Base-by-base conservation (phyloP, 1,139 yeast genomes). In the Meyerozyma carpophila region DNA sequence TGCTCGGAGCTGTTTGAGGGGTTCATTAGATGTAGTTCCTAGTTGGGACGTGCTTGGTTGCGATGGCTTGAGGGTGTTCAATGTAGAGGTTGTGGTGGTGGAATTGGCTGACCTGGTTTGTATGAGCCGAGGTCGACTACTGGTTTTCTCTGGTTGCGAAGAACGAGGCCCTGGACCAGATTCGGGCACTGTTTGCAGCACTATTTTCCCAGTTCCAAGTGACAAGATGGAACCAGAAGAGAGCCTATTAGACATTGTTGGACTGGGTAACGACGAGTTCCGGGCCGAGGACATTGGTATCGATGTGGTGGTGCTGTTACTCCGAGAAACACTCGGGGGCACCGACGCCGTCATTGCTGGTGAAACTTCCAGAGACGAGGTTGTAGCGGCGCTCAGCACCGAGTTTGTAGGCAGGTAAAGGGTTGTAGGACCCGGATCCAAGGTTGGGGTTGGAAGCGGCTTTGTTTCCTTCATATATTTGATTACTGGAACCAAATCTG, bases 1-100 rank as follows among this genome's bases (percentile, higher is more conserved):
- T 1, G 96, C 96, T 42, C 95, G 70, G 49, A 91, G 68, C 53
- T 89, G 95, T 55, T 89, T 88, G 54, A 90, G 73, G 0, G 96
- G 95, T 55, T 91, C 96, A 39, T 53, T 64, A 5, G 46, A 43
- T 14, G 40, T 25, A 34, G 24, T 41, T 36, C 8, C 41, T 26
- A 42, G 37, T 25, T 37, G 36, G 10, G 43, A 37, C 10, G 43
- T 26, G 10, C 39, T 16, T 8, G 43, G 21, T 27, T 26, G 40
- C 25, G 20, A 27, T 16, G 27, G 41, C 21, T 21, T 24, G 27
- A 27, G 44, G 8, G 39, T 31, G 40, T 29, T 24, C 25, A 14
- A 37, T 10, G 42, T 36, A 40, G 27, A 47, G 24, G 48, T 46
- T 1, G 61, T 50, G 28, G 53, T 43, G 13, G 61, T 51, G 4